These are phyloP conservation scores for Primulina huaijiensis DNA, from an alignment of 257 asterid species.

Conservation along the genomic window DNA sequence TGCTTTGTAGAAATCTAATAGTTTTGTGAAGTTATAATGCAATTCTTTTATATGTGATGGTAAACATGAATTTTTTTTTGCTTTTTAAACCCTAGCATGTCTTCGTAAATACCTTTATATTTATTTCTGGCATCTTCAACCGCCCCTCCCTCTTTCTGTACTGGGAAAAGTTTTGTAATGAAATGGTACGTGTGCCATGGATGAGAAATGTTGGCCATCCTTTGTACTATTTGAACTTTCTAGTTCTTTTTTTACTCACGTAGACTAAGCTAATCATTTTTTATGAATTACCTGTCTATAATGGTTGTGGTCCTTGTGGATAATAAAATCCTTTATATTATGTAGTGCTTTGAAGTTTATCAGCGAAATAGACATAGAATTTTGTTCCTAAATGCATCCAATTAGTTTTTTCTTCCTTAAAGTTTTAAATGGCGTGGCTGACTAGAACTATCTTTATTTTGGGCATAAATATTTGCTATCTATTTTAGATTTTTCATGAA, in stretches of 20 bases:
- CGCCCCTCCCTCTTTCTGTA: background rate
- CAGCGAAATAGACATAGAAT: background rate
- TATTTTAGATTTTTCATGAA: background rate
- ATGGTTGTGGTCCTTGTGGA: slow-evolving; percentile 12
- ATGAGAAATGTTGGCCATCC: background rate
- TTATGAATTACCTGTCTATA: background rate
- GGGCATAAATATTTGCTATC: background rate
- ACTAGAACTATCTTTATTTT: background rate
- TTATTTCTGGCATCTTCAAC: slow-evolving; percentile 10
- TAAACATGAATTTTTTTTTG: background rate
- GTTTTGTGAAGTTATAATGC: slow-evolving; percentile 17
- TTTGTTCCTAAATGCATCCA: background rate
- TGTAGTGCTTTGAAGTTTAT: no score
- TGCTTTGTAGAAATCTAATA: background rate
- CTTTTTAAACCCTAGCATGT: background rate
- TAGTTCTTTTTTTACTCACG: background rate
- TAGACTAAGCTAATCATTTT: background rate
- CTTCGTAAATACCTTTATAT: background rate
- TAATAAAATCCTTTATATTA: background rate
- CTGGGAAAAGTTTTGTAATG: background rate
- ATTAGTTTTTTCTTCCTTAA: background rate
- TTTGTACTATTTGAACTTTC: background rate
- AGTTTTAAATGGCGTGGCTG: background rate
- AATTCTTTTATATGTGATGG: background rate
- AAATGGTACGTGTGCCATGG: background rate